A percentile compares a stretch with the other conserved stretches of the same genome.
These are phyloP conservation scores for Citrus unshiu DNA, from an alignment of 345 rosid species.

Conservation along the genomic window DNA sequence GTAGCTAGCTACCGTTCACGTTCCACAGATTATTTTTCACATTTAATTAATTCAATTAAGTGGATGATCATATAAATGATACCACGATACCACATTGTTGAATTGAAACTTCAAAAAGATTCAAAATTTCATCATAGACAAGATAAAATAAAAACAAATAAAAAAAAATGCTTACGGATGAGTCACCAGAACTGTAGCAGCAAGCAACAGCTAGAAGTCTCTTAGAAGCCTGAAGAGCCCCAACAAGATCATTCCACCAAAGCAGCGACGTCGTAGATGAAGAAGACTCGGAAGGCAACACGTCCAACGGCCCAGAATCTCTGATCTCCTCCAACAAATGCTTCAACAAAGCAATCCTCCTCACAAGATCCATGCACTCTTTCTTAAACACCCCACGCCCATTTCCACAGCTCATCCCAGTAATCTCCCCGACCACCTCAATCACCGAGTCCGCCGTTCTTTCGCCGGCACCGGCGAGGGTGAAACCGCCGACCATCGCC, in stretches of 20 bases:
- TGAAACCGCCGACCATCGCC: constrained; percentile 19
- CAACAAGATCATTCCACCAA: constrained; percentile 68
- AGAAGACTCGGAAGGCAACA: constrained; percentile 14
- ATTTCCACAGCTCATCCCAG: constrained; percentile 10
- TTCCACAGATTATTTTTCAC: no score
- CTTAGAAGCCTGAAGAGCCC: constrained; percentile 55
- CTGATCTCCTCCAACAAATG: constrained; percentile 80
- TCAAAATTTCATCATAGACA: not conserved
- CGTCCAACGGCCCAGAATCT: constrained; percentile 31
- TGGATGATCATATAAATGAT: not conserved
- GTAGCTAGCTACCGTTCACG: not conserved
- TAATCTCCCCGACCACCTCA: constrained; percentile 23
- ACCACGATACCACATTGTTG: not conserved
- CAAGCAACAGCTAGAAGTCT: constrained; percentile 47
- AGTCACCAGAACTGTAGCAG: constrained; percentile 31
- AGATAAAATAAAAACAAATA: not conserved
- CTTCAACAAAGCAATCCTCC: constrained; percentile 64
- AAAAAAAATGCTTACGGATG: constrained; percentile 50
- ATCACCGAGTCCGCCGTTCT: constrained; percentile 19
- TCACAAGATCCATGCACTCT: constrained; percentile 77
- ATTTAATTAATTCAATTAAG: not conserved
- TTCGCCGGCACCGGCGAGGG: constrained; percentile 20
- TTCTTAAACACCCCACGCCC: constrained; percentile 40
- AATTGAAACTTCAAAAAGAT: not conserved
- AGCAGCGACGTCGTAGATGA: constrained; percentile 18